phyloP scores from a whole-genome alignment of 2,329 filamentous ascomycete species.

The Cephalotrichum gorgonifer region DNA sequence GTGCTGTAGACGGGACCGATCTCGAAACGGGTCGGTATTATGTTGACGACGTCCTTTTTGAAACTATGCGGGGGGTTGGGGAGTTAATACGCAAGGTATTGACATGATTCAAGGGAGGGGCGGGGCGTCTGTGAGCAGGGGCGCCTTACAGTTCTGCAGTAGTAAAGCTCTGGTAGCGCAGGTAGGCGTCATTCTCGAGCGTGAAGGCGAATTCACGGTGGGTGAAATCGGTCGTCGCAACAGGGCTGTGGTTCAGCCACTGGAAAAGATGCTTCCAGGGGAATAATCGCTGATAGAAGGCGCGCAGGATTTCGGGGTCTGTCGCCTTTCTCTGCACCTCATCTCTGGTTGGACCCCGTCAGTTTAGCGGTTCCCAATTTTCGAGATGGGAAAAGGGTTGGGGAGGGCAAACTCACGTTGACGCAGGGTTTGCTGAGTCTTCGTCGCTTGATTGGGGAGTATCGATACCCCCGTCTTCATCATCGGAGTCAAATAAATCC shows the following conservation, averaged over 20 bases:
- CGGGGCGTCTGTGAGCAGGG: neutral
- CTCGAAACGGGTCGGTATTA: constrained; percentile 91
- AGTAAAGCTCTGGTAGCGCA: constrained; percentile 71
- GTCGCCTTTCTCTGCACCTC: constrained; percentile 4
- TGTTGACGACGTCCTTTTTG: constrained; percentile 79
- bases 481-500: constrained; percentile 39
- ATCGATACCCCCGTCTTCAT: constrained; percentile 41
- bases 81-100: constrained; percentile 7
- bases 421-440: neutral
- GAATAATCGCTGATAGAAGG: constrained; percentile 92
- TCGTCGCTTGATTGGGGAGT: constrained; percentile 21
- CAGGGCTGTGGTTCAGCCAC: constrained; percentile 91
- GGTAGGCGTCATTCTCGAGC: constrained; percentile 81
- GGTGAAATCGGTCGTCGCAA: constrained; percentile 76
- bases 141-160: constrained; percentile 38
- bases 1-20: constrained; percentile 95
- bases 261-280: constrained; percentile 93
- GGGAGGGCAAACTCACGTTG: neutral
- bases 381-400: neutral
- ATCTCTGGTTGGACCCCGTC: neutral
- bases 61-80: constrained; percentile 52
- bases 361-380: neutral
- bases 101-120: neutral
- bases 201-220: constrained; percentile 96
- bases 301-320: constrained; percentile 59